Evolutionary conservation across 768 basidiomycete species (phyloP).

Genomic region (Mycena alexandri): DNA sequence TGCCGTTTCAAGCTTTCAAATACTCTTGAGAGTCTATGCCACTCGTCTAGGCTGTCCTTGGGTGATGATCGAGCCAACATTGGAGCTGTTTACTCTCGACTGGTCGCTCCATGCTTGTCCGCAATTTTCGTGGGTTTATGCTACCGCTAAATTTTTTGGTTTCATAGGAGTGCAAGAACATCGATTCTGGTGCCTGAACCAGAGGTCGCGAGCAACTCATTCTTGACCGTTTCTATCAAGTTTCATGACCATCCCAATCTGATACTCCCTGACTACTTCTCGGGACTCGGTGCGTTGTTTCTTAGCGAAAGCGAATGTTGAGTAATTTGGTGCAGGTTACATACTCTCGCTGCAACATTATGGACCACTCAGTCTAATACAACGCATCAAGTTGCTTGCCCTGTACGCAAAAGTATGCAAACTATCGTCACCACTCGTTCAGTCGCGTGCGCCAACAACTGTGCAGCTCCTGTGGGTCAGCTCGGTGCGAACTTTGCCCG

Average conservation of each 20-base stretch:
- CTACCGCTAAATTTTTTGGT: no score
- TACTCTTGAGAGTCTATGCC: constrained; percentile 21
- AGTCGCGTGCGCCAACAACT: constrained; percentile 32
- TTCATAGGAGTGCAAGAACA: constrained; percentile 16
- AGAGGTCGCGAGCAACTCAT: neutral
- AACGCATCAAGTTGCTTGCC: constrained; percentile 29
- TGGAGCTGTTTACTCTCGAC: constrained; percentile 3
- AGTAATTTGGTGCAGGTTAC: neutral
- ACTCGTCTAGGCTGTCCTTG: neutral
- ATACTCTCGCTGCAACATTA: constrained; percentile 24
- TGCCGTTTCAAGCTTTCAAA: constrained; percentile 14
- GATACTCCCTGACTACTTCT: constrained; percentile 26
- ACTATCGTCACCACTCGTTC: constrained; percentile 20
- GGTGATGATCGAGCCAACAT: constrained; percentile 13
- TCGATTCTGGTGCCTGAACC: constrained; percentile 11
- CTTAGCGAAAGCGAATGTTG: neutral
- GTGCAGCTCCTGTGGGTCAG: constrained; percentile 31
- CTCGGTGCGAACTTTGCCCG: constrained; percentile 8
- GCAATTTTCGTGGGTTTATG: neutral
- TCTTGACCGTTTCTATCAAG: constrained; percentile 19
- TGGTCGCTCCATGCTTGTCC: constrained; percentile 28
- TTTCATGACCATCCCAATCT: constrained; percentile 31
- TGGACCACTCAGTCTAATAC: neutral
- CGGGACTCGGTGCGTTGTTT: constrained; percentile 23
- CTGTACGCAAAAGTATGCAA: constrained; percentile 34